Base-by-base conservation (phyloP, 345 rosid species). In the Populus davidiana region DNA sequence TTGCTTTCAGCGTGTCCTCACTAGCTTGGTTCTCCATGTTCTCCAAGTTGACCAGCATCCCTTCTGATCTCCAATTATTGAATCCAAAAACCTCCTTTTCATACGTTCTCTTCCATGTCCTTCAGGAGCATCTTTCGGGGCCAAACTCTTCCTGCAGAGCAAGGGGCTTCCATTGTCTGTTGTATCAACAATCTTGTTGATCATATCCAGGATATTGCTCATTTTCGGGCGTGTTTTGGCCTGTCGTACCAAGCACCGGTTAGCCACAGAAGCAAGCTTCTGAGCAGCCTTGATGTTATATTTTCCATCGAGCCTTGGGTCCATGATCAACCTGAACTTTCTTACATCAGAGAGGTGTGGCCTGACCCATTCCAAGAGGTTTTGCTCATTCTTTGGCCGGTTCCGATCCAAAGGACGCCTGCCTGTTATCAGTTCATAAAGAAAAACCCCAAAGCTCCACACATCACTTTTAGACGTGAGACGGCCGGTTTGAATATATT, bases 361-460 rank as follows among this genome's bases (percentile, higher is more conserved):
- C 83, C 91, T 91, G 21, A 96, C 87, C 99, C 99, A 96, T 31
- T 96, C 98, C 81, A 96, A 82, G 69, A 96, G 94, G 43, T 92
- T 96, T 33, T 93, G 94, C 81, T 93, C 98, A 56, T 86, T 81
- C 85, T 88, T 93, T 25, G 98, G 99, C 0, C 97, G 91, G 84
- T 88, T 92, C 1, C 91, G 75, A 71, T 93, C 99, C 35, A 93
- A 65, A 7, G 98, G 99, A 5, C 93, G 90, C 71, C 98, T 90
- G 8, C 97, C 99, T 0, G 99, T 96, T 59, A 93, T 92, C 76
- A 96, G 99, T 71, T 96, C 97, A 5, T 92, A 96, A 1, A 92
- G 88, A 80, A 93, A 96, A 66, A 96, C 86, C 73, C 99, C 98
- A 8, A 89, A 96, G 83, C 97, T 86, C 98, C 97, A 96, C 17